These are phyloP conservation scores for Vachellia collinsii DNA, from an alignment of 306 rosid species.

Conservation along the genomic window DNA sequence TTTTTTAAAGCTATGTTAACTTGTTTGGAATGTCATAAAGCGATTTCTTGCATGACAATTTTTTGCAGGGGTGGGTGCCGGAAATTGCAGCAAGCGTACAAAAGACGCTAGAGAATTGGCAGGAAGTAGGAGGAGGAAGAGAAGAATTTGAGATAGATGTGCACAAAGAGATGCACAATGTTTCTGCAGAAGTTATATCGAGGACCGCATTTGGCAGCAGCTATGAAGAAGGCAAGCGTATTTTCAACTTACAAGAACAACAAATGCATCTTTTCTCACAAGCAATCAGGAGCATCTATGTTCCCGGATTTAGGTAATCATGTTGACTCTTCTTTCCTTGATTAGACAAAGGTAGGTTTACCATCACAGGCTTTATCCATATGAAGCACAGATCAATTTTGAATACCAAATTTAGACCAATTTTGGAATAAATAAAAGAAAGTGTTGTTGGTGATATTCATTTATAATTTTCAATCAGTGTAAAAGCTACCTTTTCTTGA, in stretches of 20 bases:
- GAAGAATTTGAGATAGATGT: slow-evolving; percentile 72
- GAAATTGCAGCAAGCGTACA: slow-evolving; percentile 58
- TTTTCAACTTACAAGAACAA: slow-evolving; percentile 69
- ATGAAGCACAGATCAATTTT: neutral
- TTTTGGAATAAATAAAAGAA: neutral
- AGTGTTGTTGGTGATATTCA: neutral
- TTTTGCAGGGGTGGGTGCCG: slow-evolving; percentile 72
- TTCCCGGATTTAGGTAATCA: slow-evolving; percentile 79
- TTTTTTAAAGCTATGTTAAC: neutral
- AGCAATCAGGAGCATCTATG: slow-evolving; percentile 60
- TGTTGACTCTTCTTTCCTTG: neutral
- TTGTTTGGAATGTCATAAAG: neutral
- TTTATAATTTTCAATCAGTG: neutral
- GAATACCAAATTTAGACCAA: neutral
- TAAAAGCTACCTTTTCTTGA: slow-evolving; percentile 1
- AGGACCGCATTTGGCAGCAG: slow-evolving; percentile 80
- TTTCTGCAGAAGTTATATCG: slow-evolving; percentile 73
- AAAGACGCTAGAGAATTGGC: slow-evolving; percentile 67
- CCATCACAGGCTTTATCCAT: neutral
- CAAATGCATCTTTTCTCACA: slow-evolving; percentile 59
- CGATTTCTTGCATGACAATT: neutral
- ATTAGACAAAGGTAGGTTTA: neutral
- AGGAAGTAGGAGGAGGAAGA: slow-evolving; percentile 47
- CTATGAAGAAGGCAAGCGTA: slow-evolving; percentile 69
- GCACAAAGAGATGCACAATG: slow-evolving; percentile 53